Evolutionary conservation across 73 alveolate species (phyloP), one percentile per base, ranked within the genome.

Genomic region (Uronychia binucleata): DNA sequence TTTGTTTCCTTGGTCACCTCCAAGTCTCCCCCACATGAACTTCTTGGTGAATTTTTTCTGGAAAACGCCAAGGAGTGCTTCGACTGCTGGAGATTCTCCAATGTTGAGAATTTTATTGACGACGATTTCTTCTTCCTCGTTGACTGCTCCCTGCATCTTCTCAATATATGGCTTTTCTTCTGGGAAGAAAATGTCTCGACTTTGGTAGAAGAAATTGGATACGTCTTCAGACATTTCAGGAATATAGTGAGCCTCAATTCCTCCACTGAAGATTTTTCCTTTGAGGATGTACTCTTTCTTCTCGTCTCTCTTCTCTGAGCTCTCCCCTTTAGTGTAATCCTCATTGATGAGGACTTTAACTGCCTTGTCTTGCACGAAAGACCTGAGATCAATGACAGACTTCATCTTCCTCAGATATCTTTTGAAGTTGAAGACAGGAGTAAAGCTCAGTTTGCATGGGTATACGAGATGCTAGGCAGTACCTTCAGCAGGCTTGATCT

Each of bases 1-100:
- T 0, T 67, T 25, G 83, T 46, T 59, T 0, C 92, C 95, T 26
- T 84, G 75, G 33, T 84, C 84, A 0, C 95, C 95, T n/a, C 92
- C 86, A 28, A 89, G 32, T 33, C 84, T 77, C 30, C 89, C 91
- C 33, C 35, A 35, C n/a, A 84, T 57, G 26, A 31, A 77, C 34
- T 84, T 89, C 28, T 80, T 84, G 31, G 28, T 59, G 26, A 89
- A 46, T 57, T 58, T 58, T 57, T 80, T 28, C 35, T 89, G 87
- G 34, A 89, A 57, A 29, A 30, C 67, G 5, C n/a, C 67, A 46
- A 46, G 5, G 67, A 46, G 67, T 11, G 67, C 67, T 46, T 46
- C 67, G 19, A 19, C 5, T 11, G 67, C 67, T 46, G 67, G 19
- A 19, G 5, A 11, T 46, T 46, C 19, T 19, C 19, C 67, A 46